Evolutionary conservation across 371 early-diverging fungal species (phyloP), one percentile per base, ranked within the genome.

Genomic region (Mortierella sp.): DNA sequence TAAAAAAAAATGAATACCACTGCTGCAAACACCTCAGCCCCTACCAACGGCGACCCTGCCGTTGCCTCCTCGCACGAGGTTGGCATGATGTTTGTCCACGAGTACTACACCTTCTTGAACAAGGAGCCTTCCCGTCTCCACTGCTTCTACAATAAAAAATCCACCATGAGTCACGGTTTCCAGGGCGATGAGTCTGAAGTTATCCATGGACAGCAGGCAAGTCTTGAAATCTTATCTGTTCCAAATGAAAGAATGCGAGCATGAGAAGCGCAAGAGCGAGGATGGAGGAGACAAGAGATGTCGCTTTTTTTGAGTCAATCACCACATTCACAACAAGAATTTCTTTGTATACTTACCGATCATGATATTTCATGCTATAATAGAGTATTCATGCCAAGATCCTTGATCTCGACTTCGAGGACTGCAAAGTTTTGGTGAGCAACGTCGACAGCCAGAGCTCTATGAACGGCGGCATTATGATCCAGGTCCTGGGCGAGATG

Each of bases 401-500:
- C 76, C 72, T 84, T n/a, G 90, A 90, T 47, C 87, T 93, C 34
- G 90, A 89, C 59, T 96, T 90, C 68, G 86, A 91, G 34, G 93
- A 95, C 83, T 93, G 95, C 86, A 91, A 91, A 70, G 96, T 98
- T 6, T 83, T 91, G 37, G 92, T 98, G 32, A 91, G 93, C 66
- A 95, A 93, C 72, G 95, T 98, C 26, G 98, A 97, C 83, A 90
- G 93, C 64, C 93, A 95, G 83, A 74, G 86, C 8, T 95, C 97
- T 10, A 83, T 88, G 62, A 83, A 89, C 66, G 90, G 92, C 56
- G 94, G 95, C 68, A 94, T 98, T 69, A 82, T 97, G 28, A 88
- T 97, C 63, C 96, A 96, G 84, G 97, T 97, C 29, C 78, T 97
- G 29, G 98, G 98, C 45, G 94, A 96, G 83, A 93, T 98, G 92